A percentile compares a stretch with the other conserved stretches of the same genome.
Evolutionary conservation across 192 early-diverging fungal species (phyloP).

Genomic region (Coemansia sp.): DNA sequence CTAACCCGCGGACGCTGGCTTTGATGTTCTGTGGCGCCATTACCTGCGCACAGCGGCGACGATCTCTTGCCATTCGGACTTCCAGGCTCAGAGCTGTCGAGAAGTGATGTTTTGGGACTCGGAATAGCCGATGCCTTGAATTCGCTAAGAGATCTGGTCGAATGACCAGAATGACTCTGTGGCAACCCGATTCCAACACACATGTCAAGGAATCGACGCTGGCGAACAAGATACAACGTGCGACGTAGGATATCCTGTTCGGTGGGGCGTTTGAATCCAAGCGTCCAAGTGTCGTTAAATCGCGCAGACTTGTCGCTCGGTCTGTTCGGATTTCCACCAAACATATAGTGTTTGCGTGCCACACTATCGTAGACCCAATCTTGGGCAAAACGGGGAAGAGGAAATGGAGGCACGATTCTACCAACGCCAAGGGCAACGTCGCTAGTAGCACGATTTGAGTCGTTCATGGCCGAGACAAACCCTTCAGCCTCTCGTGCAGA

Average conservation of each 20-base stretch:
- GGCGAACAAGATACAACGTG: slow-evolving; percentile 73
- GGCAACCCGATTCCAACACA: slow-evolving; percentile 47
- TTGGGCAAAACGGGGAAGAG: slow-evolving; percentile 87
- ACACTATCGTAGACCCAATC: slow-evolving; percentile 83
- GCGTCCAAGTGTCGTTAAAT: slow-evolving; percentile 48
- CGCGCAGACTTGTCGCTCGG: slow-evolving; percentile 48
- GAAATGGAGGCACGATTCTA: slow-evolving; percentile 45
- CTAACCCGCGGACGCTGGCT: slow-evolving; percentile 19
- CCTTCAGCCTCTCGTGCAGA: slow-evolving; percentile 21
- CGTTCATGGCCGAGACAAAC: slow-evolving; percentile 48
- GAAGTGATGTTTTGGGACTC: slow-evolving; percentile 31
- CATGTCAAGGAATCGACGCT: slow-evolving; percentile 79
- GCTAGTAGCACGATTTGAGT: slow-evolving; percentile 21
- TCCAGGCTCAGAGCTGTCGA: slow-evolving; percentile 9
- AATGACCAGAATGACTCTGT: not conserved
- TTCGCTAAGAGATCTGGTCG: slow-evolving; percentile 7
- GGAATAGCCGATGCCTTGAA: slow-evolving; percentile 45
- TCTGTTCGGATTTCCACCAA: slow-evolving; percentile 85
- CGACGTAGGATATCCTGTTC: slow-evolving; percentile 68
- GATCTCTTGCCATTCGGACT: slow-evolving; percentile 10
- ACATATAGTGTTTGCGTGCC: slow-evolving; percentile 76
- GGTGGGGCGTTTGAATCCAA: slow-evolving; percentile 49
- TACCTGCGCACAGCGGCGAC: slow-evolving; percentile 6
- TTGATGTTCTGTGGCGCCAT: slow-evolving; percentile 3
- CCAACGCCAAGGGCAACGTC: slow-evolving; percentile 5